Evolutionary conservation across 1,284 basidiomycete species (phyloP), one percentile per base, ranked within the genome.

Genomic region (Puccinia triticina): DNA sequence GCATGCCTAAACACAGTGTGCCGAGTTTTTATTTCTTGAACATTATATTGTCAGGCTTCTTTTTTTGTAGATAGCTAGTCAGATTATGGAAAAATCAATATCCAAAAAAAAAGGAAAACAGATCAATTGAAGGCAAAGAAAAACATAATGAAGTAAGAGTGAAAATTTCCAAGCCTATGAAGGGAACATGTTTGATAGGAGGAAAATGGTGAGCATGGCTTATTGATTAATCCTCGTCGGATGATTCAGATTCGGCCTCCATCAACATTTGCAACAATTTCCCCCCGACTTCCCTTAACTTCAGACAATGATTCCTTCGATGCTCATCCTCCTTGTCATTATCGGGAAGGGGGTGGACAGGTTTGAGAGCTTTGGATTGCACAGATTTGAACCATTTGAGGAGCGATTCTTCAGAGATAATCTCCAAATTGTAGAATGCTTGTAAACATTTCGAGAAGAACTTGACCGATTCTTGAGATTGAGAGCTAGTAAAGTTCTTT

Each of bases 401-500:
- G 1, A 88, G 86, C 21, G 85, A 86, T 32, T 88, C 88, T 72
- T 88, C 87, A 29, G 83, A 84, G n/a, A 88, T 85, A n/a, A 88
- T 84, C 53, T 88, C 88, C 57, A 86, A 85, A 81, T 88, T 87
- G 85, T 88, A 88, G 69, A 87, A 87, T 74, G 86, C 87, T 81
- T 88, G 88, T 59, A 88, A 84, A 14, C 88, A 84, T 37, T 86
- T 85, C 32, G 87, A 83, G 79, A 88, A 88, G 72, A 88, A 85
- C 55, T 84, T 83, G 34, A 83, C 83, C 61, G 83, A 77, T 11
- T 77, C 82, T 53, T 43, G 64, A 14, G 72, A 55, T 34, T 66
- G 61, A 29, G 77, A 71, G 18, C 81, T 69, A 14, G 77, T 78
- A 67, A 79, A 73, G 77, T 83, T 82, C 48, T 77, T 69, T 29